Percentiles rank a stretch among this genome's conserved stretches.
Conservation (phyloP, 2,329 filamentous ascomycete species). For the Diplodia scrobiculata region DNA sequence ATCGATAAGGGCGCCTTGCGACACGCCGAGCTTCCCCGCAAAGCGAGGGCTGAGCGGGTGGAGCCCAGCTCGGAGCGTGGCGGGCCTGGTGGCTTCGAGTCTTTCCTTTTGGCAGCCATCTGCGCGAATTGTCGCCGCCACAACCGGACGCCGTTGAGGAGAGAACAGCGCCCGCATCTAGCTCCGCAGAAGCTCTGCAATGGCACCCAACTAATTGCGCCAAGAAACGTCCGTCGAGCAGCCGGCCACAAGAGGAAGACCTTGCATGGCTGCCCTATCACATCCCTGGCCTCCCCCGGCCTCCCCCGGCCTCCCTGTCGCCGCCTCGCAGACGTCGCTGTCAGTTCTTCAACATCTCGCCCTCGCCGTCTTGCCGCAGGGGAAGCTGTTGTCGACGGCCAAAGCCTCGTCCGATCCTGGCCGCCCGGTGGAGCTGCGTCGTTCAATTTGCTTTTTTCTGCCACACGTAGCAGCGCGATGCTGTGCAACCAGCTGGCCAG, state of each 20-base stretch:
- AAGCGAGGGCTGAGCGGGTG: not conserved
- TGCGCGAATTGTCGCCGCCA: conserved; percentile 18
- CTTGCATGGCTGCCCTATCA: conserved; percentile 26
- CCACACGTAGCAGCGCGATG: conserved; percentile 26
- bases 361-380: conserved; percentile 6
- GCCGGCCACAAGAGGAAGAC: conserved; percentile 18
- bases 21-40: not conserved
- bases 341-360: not conserved
- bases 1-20: conserved; percentile 21
- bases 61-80: not conserved
- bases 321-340: conserved; percentile 1
- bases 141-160: conserved; percentile 24
- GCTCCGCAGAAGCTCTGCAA: conserved; percentile 23
- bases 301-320: not conserved
- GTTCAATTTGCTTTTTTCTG: conserved; percentile 27
- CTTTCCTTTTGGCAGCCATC: conserved; percentile 3
- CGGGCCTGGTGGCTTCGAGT: not conserved
- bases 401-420: not conserved
- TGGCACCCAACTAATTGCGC: conserved; percentile 25
- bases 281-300: not conserved
- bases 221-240: conserved; percentile 12
- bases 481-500: conserved; percentile 18
- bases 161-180: not conserved
- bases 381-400: not conserved
- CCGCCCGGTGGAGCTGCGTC: conserved; percentile 13